Evolutionary conservation across 2,329 filamentous ascomycete genomes (phyloP), one percentile per base, ranked within the genome.

Genomic region (Chaetomium strumarium): DNA sequence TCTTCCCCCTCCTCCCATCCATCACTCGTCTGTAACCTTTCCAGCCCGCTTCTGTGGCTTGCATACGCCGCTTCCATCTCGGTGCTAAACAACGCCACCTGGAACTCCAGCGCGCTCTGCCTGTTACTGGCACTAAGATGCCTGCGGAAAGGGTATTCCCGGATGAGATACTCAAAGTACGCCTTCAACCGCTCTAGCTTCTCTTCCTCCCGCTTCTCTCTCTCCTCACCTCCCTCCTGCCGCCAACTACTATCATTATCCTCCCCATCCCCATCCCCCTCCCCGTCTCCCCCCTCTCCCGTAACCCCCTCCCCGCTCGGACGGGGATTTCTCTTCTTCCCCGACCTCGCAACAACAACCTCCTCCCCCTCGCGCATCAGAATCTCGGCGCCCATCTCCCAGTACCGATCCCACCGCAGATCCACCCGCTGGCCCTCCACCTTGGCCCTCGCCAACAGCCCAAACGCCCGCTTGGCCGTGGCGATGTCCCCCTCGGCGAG

Each of bases 341-440:
- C 29, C 50, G 56, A 24, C 24, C 24, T 24, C 4, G 24, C 24
- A 4, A 24, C 24, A 4, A 24, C 24, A 4, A 24, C 4, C 24
- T 37, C 59, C 63, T 70, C 63, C 55, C 75, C 76, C 29, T 76
- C 71, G 14, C 86, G 80, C 70, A 95, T 82, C 51, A 96, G 70
- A 17, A 96, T 80, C 69, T 96, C 91, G 2, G 88, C 89, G 0
- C 89, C 90, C 41, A 96, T 78, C 13, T 85, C 85, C 92, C 91
- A 96, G 58, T 86, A 78, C 34, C 81, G 79, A 62, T 84, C 77
- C 17, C 74, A 74, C 37, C 90, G 80, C 44, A 92, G 67, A 65
- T 96, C 89, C 17, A 91, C 74, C 7, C 72, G 70, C 44, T 69
- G 67, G 3, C 81, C 82, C 52, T 70, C 58, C 20, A 84, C 72